These are phyloP conservation scores for Scheffersomyces coipomensis DNA, from an alignment of 805 yeast species.

Conservation along the genomic window DNA sequence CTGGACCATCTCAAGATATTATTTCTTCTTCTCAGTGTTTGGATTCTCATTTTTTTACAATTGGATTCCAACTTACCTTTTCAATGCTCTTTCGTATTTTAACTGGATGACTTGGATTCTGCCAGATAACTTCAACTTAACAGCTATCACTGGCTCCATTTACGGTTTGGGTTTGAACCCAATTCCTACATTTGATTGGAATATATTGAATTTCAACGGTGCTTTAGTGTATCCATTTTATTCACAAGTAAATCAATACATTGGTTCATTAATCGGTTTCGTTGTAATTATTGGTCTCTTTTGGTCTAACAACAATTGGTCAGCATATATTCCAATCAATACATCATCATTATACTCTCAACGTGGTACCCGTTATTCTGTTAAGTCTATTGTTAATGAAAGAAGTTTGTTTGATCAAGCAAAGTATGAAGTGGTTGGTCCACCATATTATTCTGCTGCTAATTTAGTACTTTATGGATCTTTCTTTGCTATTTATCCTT, in stretches of 20 bases:
- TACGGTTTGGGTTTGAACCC: slow-evolving; percentile 56
- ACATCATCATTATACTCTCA: slow-evolving; percentile 48
- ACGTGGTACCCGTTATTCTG: slow-evolving; percentile 43
- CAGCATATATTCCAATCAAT: slow-evolving; percentile 32
- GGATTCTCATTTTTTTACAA: slow-evolving; percentile 37
- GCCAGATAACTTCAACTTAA: slow-evolving; percentile 49
- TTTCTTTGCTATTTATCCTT: slow-evolving; percentile 28
- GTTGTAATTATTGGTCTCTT: slow-evolving; percentile 18
- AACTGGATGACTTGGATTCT: slow-evolving; percentile 62
- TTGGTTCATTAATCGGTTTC: slow-evolving; percentile 18
- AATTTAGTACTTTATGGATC: slow-evolving; percentile 27
- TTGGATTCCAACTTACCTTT: slow-evolving; percentile 47
- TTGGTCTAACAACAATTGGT: slow-evolving; percentile 24
- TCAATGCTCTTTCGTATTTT: slow-evolving; percentile 41
- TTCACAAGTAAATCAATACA: slow-evolving; percentile 14
- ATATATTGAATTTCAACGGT: slow-evolving; percentile 29
- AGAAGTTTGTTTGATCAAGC: slow-evolving; percentile 27
- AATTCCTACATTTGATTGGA: slow-evolving; percentile 54
- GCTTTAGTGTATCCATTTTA: slow-evolving; percentile 46
- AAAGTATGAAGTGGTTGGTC: slow-evolving; percentile 24
- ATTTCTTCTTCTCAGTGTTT: slow-evolving; percentile 19
- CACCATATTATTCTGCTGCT: slow-evolving; percentile 31
- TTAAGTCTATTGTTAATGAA: slow-evolving; percentile 38
- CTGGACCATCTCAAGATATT: slow-evolving; percentile 26
- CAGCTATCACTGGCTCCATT: slow-evolving; percentile 47